A percentile compares a stretch with the other conserved stretches of the same genome.
These are phyloP conservation scores for Suillus clintonianus DNA, from an alignment of 768 basidiomycete species.

Conservation along the genomic window DNA sequence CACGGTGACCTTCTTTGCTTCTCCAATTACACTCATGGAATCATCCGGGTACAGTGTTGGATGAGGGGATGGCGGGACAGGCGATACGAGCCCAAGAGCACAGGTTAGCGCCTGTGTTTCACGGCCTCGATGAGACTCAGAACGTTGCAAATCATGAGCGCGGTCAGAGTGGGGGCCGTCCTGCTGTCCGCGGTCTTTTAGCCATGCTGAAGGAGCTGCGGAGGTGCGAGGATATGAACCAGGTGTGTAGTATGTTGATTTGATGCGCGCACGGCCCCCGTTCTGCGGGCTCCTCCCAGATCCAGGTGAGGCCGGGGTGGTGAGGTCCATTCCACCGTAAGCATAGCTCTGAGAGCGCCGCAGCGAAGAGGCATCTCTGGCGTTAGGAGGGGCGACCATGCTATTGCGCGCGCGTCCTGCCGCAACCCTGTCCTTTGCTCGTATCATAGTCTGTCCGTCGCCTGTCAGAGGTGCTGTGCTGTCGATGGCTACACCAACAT, in stretches of 20 bases:
- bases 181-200: slow-evolving; percentile 33
- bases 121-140: slow-evolving; percentile 45
- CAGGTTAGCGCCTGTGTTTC: slow-evolving; percentile 39
- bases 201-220: slow-evolving; percentile 37
- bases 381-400: slow-evolving; percentile 16
- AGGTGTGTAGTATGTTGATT: slow-evolving; percentile 66
- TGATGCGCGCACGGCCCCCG: slow-evolving; percentile 65
- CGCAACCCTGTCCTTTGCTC: slow-evolving; percentile 36
- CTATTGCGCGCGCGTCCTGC: slow-evolving; percentile 20
- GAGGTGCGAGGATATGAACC: slow-evolving; percentile 58
- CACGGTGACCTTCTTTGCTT: slow-evolving; percentile 28
- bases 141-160: slow-evolving; percentile 31
- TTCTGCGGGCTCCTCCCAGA: slow-evolving; percentile 24
- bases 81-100: slow-evolving; percentile 38
- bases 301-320: slow-evolving; percentile 40
- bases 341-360: slow-evolving; percentile 41
- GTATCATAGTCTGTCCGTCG: slow-evolving; percentile 39
- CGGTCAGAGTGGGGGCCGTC: slow-evolving; percentile 31
- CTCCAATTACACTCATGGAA: slow-evolving; percentile 61
- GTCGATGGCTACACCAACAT: slow-evolving; percentile 39
- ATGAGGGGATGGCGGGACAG: slow-evolving; percentile 52
- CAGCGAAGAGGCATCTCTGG: slow-evolving; percentile 21
- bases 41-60: slow-evolving; percentile 73
- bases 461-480: slow-evolving; percentile 38
- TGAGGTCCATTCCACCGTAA: slow-evolving; percentile 56